Percentiles rank a stretch among this genome's conserved stretches.
phyloP scores from a whole-genome alignment of 2,329 filamentous ascomycete genomes.

The Xylogone sp. region DNA sequence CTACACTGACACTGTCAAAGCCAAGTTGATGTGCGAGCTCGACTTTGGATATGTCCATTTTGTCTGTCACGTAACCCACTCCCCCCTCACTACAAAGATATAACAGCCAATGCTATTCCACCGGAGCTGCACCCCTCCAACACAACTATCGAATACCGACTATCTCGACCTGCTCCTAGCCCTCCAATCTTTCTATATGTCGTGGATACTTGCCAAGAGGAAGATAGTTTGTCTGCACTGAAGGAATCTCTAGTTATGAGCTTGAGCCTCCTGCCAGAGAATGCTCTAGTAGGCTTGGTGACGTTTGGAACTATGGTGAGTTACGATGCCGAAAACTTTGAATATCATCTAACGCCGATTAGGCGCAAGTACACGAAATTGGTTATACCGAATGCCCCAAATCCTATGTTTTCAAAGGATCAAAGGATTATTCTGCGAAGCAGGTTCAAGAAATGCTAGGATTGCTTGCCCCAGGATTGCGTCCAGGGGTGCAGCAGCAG shows the following conservation, averaged over 20 bases:
- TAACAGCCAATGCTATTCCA: constrained; percentile 76
- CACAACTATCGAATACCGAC: constrained; percentile 86
- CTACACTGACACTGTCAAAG: constrained; percentile 38
- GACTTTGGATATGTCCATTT: constrained; percentile 87
- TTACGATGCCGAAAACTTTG: constrained; percentile 3
- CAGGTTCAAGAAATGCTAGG: constrained; percentile 99
- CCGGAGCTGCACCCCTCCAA: constrained; percentile 78
- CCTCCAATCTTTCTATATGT: constrained; percentile 85
- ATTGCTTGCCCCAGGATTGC: constrained; percentile 65
- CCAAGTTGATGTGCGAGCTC: constrained; percentile 78
- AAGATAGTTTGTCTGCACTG: constrained; percentile 76
- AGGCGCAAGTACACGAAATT: constrained; percentile 95
- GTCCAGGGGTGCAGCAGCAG: constrained; percentile 65
- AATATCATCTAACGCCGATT: constrained; percentile 3
- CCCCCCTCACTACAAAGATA: constrained; percentile 86
- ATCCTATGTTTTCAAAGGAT: constrained; percentile 96
- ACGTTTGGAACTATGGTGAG: constrained; percentile 90
- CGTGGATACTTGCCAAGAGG: constrained; percentile 84
- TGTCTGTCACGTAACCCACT: constrained; percentile 80
- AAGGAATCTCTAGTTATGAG: constrained; percentile 88
- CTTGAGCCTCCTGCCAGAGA: constrained; percentile 74
- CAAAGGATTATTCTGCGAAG: constrained; percentile 96
- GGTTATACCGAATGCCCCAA: constrained; percentile 98
- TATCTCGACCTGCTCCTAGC: constrained; percentile 77
- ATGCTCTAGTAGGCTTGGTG: constrained; percentile 77